Percentiles rank a stretch among this genome's conserved stretches.
These are phyloP conservation scores for Ascochyta clinopodiicola DNA, from an alignment of 2,329 filamentous ascomycete genomes.

Conservation along the genomic window DNA sequence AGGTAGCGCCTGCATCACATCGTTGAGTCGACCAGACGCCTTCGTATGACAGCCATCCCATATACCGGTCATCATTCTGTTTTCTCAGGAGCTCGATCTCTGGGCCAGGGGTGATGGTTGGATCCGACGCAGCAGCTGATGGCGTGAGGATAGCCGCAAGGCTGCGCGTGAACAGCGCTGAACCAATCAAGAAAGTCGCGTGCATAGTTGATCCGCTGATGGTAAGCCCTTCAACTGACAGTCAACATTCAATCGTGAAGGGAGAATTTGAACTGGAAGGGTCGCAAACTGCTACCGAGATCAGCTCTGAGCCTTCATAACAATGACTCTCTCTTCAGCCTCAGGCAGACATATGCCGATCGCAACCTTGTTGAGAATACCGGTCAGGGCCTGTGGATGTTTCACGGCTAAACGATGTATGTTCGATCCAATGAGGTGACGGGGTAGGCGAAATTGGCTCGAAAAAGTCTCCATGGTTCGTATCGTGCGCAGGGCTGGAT, in stretches of 20 bases:
- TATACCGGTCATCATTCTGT: slow-evolving; percentile 32
- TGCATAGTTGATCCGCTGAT: not conserved
- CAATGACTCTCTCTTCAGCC: slow-evolving; percentile 4
- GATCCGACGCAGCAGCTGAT: slow-evolving; percentile 22
- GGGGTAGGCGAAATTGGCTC: slow-evolving; percentile 16
- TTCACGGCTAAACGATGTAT: slow-evolving; percentile 10
- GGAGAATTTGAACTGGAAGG: not conserved
- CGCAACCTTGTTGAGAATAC: slow-evolving; percentile 11
- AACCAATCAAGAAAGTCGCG: slow-evolving; percentile 11
- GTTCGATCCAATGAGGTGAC: slow-evolving; percentile 20
- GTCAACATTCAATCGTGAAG: not conserved
- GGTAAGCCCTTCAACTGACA: not conserved
- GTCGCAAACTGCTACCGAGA: not conserved
- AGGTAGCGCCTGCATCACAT: slow-evolving; percentile 30
- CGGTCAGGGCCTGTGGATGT: slow-evolving; percentile 18
- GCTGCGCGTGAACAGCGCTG: slow-evolving; percentile 24
- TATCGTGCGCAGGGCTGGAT: slow-evolving; percentile 20
- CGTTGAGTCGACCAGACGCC: slow-evolving; percentile 22
- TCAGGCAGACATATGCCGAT: slow-evolving; percentile 9
- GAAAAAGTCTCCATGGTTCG: slow-evolving; percentile 19
- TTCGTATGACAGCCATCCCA: slow-evolving; percentile 29
- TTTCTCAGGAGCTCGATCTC: slow-evolving; percentile 31
- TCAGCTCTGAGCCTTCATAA: slow-evolving; percentile 14
- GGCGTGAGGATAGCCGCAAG: slow-evolving; percentile 22
- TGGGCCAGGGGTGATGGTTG: slow-evolving; percentile 36